Percentiles rank a stretch among this genome's conserved stretches.
Evolutionary conservation across 331 rosid genomes (phyloP).

Genomic region (Malus hybrid): DNA sequence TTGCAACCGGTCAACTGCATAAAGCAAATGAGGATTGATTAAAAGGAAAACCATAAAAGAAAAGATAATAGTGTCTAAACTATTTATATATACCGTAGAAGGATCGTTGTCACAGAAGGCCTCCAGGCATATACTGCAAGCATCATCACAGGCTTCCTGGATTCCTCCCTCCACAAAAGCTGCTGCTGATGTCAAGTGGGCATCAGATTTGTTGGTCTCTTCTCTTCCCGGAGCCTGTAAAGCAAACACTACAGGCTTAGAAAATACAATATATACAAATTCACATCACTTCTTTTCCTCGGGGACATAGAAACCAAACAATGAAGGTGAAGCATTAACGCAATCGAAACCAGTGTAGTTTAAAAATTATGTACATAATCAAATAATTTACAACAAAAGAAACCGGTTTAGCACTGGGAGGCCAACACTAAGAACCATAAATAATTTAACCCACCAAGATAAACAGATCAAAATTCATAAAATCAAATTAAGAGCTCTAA

Average conservation of each 20-base stretch:
- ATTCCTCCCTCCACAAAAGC: constrained; percentile 99
- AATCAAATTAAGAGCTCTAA: neutral
- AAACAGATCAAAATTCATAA: neutral
- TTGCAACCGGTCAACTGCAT: constrained; percentile 84
- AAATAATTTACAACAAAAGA: neutral
- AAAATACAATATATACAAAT: neutral
- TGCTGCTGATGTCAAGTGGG: constrained; percentile 87
- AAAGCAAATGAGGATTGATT: constrained; percentile 8
- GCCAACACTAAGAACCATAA: neutral
- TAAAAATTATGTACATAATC: neutral
- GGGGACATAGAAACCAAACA: neutral
- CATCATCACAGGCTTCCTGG: constrained; percentile 92
- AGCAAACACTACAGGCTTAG: neutral
- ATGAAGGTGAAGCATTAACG: neutral
- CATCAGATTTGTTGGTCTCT: constrained; percentile 50
- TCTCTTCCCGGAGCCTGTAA: constrained; percentile 51
- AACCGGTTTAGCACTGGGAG: neutral
- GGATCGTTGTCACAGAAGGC: constrained; percentile 84
- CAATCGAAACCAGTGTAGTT: neutral
- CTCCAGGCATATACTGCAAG: constrained; percentile 97
- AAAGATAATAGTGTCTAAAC: neutral
- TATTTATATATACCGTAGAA: constrained; percentile 50
- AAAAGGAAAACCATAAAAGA: constrained; percentile 2
- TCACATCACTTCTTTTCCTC: neutral
- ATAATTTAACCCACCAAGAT: neutral